Evolutionary conservation across 2,329 filamentous ascomycete genomes (phyloP).

Genomic region (Botryosphaeria dothidea): DNA sequence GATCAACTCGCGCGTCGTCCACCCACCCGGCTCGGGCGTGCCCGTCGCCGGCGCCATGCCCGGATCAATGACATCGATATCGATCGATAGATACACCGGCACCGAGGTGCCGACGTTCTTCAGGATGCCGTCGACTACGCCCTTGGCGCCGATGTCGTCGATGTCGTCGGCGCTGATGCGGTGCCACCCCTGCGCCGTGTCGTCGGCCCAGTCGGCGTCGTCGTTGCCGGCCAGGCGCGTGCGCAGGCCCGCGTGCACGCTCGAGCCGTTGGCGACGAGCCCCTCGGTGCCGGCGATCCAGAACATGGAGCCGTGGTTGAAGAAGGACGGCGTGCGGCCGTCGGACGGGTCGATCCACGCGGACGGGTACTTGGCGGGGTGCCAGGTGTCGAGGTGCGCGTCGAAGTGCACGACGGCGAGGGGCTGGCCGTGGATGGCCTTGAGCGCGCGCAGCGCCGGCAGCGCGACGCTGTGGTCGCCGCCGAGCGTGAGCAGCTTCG

Average conservation of each 20-base stretch:
- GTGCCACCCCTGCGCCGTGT: conserved; percentile 71
- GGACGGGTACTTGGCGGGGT: conserved; percentile 76
- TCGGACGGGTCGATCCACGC: conserved; percentile 63
- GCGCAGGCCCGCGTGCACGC: conserved; percentile 80
- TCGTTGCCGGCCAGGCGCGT: conserved; percentile 70
- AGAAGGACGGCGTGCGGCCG: conserved; percentile 65
- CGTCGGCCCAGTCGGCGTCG: conserved; percentile 71
- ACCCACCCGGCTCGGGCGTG: conserved; percentile 86
- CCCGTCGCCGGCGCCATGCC: conserved; percentile 75
- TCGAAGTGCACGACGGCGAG: conserved; percentile 55
- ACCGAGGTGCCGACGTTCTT: conserved; percentile 69
- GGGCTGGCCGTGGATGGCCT: conserved; percentile 45
- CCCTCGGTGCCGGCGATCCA: conserved; percentile 83
- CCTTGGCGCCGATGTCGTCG: conserved; percentile 74
- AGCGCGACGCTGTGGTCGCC: conserved; percentile 54
- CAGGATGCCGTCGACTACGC: conserved; percentile 71
- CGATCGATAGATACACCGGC: conserved; percentile 79
- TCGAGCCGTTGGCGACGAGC: conserved; percentile 70
- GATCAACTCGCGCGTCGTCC: conserved; percentile 87
- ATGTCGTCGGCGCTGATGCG: conserved; percentile 84
- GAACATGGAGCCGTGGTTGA: conserved; percentile 91
- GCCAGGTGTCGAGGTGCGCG: conserved; percentile 80
- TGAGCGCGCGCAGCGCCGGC: conserved; percentile 51
- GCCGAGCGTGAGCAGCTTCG: conserved; percentile 51
- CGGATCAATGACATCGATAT: conserved; percentile 81